These are phyloP conservation scores for Alopecurus myosuroides DNA, from an alignment of 176 grass and related monocot species.

Conservation along the genomic window DNA sequence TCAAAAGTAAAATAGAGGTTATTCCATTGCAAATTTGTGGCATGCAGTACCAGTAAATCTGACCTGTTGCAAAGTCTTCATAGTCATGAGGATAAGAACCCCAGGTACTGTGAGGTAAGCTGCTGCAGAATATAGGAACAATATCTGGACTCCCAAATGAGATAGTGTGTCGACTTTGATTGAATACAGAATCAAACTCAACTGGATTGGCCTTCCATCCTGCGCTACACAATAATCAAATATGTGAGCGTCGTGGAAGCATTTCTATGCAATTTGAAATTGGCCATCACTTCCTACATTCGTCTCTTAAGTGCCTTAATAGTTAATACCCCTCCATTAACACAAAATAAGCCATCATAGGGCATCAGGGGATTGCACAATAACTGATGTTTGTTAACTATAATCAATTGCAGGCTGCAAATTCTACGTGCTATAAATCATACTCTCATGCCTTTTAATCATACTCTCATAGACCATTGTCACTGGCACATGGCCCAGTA, in stretches of 20 bases:
- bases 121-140: slow-evolving; percentile 93
- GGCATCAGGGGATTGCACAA: slow-evolving; percentile 4
- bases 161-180: slow-evolving; percentile 71
- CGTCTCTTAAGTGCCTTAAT: neutral
- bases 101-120: slow-evolving; percentile 76
- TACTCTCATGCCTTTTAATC: neutral
- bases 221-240: slow-evolving; percentile 23
- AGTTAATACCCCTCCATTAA: neutral
- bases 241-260: neutral
- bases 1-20: neutral
- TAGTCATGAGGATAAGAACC: slow-evolving; percentile 74
- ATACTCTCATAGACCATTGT: neutral
- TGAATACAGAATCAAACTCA: slow-evolving; percentile 98
- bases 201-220: slow-evolving; percentile 98
- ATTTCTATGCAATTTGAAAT: neutral
- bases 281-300: neutral
- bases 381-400: neutral
- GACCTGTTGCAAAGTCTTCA: slow-evolving; percentile 90
- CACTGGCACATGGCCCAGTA: neutral
- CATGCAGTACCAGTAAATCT: slow-evolving; percentile 9
- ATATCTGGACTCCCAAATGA: slow-evolving; percentile 90
- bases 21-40: neutral
- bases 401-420: neutral
- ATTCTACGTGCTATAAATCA: neutral
- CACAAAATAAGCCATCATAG: slow-evolving; percentile 2